Percentiles rank a stretch among this genome's conserved stretches.
Conservation (phyloP, 148 eudicot genomes). For the Cornus florida region DNA sequence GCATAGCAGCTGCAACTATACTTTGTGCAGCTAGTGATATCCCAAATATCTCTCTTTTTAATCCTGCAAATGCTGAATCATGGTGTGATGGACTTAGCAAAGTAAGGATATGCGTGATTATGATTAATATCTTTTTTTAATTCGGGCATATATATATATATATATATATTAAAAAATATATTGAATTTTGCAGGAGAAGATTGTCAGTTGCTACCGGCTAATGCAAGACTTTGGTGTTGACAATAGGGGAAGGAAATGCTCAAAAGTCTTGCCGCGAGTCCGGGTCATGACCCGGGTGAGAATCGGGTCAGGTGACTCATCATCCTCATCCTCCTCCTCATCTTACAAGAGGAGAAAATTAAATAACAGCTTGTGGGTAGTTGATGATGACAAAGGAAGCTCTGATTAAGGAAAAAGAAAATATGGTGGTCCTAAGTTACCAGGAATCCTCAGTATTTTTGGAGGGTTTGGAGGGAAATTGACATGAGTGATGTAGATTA, state of each 20-base stretch:
- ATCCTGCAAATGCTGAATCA: slow-evolving; percentile 67
- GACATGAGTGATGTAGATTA: slow-evolving; percentile 22
- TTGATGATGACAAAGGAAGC: slow-evolving; percentile 56
- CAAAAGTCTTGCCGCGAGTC: slow-evolving; percentile 58
- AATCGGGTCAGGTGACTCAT: slow-evolving; percentile 39
- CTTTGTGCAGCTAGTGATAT: slow-evolving; percentile 81
- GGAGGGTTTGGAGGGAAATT: slow-evolving; percentile 35
- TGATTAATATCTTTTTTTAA: background rate
- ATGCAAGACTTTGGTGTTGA: slow-evolving; percentile 45
- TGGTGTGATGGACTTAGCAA: slow-evolving; percentile 89
- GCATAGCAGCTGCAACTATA: slow-evolving; percentile 81
- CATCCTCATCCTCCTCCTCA: slow-evolving; percentile 57
- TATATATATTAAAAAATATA: too few species aligned
- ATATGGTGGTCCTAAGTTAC: slow-evolving; percentile 37
- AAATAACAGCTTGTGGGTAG: slow-evolving; percentile 54
- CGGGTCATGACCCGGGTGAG: slow-evolving; percentile 59
- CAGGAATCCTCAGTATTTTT: slow-evolving; percentile 44
- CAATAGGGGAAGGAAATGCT: slow-evolving; percentile 35
- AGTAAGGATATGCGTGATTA: slow-evolving; percentile 40
- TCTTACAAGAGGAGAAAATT: slow-evolving; percentile 73
- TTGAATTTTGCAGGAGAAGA: slow-evolving; percentile 57
- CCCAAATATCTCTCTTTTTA: slow-evolving; percentile 64
- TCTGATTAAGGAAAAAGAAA: slow-evolving; percentile 35
- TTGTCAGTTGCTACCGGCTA: slow-evolving; percentile 56
- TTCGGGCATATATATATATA: too few species aligned